phyloP scores from a whole-genome alignment of 345 rosid species.

The Salix koriyanagi region DNA sequence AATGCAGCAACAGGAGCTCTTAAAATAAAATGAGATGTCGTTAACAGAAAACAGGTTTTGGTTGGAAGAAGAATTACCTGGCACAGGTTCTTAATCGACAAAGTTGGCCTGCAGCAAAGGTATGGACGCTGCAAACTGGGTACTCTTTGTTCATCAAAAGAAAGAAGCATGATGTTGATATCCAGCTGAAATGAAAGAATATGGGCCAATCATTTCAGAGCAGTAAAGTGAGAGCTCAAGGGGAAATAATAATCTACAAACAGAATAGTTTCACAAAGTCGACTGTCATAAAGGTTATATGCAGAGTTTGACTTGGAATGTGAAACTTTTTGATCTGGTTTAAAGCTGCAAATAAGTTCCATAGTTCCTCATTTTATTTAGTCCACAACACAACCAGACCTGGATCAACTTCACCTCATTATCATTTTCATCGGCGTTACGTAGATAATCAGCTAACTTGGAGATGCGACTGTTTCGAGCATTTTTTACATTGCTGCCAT shows the following conservation, averaged over 20 bases:
- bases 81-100: constrained; percentile 66
- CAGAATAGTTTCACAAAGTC: constrained; percentile 5
- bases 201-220: constrained; percentile 4
- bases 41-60: background rate
- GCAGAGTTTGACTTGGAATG: background rate
- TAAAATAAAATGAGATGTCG: background rate
- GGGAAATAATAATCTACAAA: background rate
- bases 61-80: constrained; percentile 55
- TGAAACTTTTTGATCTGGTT: background rate
- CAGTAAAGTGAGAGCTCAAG: constrained; percentile 6
- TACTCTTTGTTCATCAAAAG: constrained; percentile 50
- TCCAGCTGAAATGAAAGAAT: constrained; percentile 45
- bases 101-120: constrained; percentile 67
- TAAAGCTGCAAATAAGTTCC: background rate
- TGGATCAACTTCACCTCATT: constrained; percentile 36
- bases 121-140: constrained; percentile 71
- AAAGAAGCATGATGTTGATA: constrained; percentile 72
- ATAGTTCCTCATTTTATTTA: background rate
- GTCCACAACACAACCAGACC: background rate
- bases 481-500: constrained; percentile 35
- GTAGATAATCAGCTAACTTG: constrained; percentile 37
- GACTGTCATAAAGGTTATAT: background rate
- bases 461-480: constrained; percentile 30
- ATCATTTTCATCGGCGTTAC: constrained; percentile 33
- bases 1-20: background rate